Percentiles rank a stretch among this genome's conserved stretches.
Evolutionary conservation across 805 yeast genomes (phyloP).

Genomic region (Yarrowia sp.): DNA sequence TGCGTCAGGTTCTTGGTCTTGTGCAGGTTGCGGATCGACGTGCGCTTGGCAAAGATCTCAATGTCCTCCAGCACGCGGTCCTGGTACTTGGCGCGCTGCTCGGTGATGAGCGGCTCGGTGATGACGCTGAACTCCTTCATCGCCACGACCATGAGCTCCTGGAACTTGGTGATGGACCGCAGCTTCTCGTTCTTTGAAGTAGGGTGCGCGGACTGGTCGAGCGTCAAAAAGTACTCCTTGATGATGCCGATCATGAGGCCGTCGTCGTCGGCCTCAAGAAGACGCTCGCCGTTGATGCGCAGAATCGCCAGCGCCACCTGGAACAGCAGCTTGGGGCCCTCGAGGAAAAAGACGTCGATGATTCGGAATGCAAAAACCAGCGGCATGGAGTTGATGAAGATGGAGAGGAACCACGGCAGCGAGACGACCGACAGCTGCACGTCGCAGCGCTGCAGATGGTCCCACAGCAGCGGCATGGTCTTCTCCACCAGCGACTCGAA

Average conservation of each 20-base stretch:
- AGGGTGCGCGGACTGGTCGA: constrained; percentile 80
- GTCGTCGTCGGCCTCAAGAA: constrained; percentile 80
- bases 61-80: constrained; percentile 79
- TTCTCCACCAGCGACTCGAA: constrained; percentile 86
- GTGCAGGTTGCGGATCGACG: constrained; percentile 84
- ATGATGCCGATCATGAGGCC: constrained; percentile 85
- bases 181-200: constrained; percentile 61
- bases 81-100: constrained; percentile 67
- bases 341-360: constrained; percentile 82
- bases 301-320: constrained; percentile 93
- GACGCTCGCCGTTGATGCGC: constrained; percentile 80
- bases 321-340: constrained; percentile 85
- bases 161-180: constrained; percentile 75
- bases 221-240: constrained; percentile 72
- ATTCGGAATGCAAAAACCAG: constrained; percentile 88
- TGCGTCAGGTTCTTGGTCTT: constrained; percentile 59
- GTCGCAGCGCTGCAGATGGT: constrained; percentile 71
- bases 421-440: constrained; percentile 92
- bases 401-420: constrained; percentile 91
- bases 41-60: constrained; percentile 85
- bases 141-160: constrained; percentile 85
- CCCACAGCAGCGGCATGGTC: constrained; percentile 86
- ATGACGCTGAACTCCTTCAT: constrained; percentile 84
- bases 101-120: constrained; percentile 68
- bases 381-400: constrained; percentile 92